Evolutionary conservation across 2,329 filamentous ascomycete genomes (phyloP), one percentile per base, ranked within the genome.

Genomic region (Neonectria hederae): DNA sequence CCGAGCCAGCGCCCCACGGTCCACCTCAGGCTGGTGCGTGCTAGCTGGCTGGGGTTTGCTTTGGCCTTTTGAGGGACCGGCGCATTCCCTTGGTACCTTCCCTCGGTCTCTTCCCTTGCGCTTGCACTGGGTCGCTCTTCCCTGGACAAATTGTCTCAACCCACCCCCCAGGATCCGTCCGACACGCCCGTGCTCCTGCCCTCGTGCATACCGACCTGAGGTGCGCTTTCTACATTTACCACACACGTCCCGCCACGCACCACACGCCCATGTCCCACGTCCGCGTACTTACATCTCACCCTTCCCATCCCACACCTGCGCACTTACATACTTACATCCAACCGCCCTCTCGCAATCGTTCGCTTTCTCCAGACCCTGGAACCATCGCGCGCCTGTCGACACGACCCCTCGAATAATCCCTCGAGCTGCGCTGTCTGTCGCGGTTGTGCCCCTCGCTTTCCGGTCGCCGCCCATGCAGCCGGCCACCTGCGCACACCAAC

Each of bases 161-260:
- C 65, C 71, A 70, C 68, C 69, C 69, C 68, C 71, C 65, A 51
- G 62, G 52, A 65, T 54, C 54, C 56, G 55, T 28, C 66, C 69
- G 63, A 48, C 67, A 63, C 72, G 57, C 63, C 62, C 51, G 49
- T 14, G 49, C 60, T 69, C 69, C 58, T 65, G 55, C 57, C 63
- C 59, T 65, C 53, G 62, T 66, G 60, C 67, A 62, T 65, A 35
- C 64, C 64, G 57, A 51, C 65, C 66, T 64, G 58, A 59, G 57
- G 70, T 66, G 62, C 70, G 59, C 63, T 69, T 65, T 60, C 65
- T 73, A 66, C 71, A 67, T 73, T 73, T 66, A 70, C 71, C 72
- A 74, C 69, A 69, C 72, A 74, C 66, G 63, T 70, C 62, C 72
- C 63, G 72, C 72, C 72, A 74, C 72, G 72, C 72, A 72, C 54